Conservation (phyloP, 768 basidiomycete genomes). For the Lactarius quietus region DNA sequence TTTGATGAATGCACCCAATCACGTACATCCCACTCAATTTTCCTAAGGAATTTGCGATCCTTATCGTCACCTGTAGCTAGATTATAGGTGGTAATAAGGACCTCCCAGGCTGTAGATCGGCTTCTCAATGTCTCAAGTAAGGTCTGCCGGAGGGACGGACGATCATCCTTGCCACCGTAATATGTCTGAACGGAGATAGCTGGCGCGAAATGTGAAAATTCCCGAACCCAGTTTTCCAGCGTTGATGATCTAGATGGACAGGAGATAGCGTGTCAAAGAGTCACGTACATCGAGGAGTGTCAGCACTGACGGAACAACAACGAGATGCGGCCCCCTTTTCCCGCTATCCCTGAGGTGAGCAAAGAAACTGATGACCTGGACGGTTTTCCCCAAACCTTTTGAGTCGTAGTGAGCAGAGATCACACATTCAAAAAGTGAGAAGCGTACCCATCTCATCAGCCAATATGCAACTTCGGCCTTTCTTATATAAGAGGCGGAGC, state of each 20-base stretch:
- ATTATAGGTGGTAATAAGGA: conserved; percentile 94
- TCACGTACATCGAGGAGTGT: not conserved
- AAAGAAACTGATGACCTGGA: conserved; percentile 97
- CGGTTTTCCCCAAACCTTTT: conserved; percentile 97
- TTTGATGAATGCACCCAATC: not conserved
- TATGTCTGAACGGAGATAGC: conserved; percentile 84
- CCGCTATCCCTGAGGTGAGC: conserved; percentile 82
- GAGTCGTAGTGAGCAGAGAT: conserved; percentile 7
- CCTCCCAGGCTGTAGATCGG: conserved; percentile 73
- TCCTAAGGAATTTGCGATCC: conserved; percentile 91
- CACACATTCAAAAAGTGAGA: conserved; percentile 17
- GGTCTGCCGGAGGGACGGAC: conserved; percentile 66
- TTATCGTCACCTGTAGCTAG: conserved; percentile 82
- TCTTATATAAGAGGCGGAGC: conserved; percentile 82
- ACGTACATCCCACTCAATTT: conserved; percentile 89
- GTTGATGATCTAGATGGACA: conserved; percentile 72
- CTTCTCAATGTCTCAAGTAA: conserved; percentile 56
- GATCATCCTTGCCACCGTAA: conserved; percentile 90
- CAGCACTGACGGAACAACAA: conserved; percentile 86
- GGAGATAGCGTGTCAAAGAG: not conserved
- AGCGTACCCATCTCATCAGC: conserved; percentile 97
- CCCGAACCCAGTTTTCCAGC: conserved; percentile 97
- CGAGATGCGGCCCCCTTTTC: conserved; percentile 79
- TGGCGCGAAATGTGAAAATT: conserved; percentile 90
- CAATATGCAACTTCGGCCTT: conserved; percentile 85